Base-by-base conservation (phyloP, 306 rosid species). In the Sophora flavescens region DNA sequence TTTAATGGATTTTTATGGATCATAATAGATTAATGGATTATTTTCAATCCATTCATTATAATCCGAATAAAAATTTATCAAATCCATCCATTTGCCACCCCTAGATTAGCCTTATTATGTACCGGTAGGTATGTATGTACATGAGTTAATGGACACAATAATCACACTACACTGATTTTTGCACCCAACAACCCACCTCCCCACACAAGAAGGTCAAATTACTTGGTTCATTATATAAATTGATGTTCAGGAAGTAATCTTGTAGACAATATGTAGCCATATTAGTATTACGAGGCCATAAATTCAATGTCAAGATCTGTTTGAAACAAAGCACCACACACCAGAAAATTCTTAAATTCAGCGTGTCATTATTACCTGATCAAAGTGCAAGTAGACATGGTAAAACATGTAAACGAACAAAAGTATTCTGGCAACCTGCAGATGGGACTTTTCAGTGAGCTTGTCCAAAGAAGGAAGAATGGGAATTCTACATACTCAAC, bases 371-470 rank as follows among this genome's bases (percentile, higher is more conserved):
- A 62, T 80, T 86, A 95, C 99, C 99, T 95, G 96, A 81, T 91
- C 91, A 63, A 54, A 81, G 89, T 95, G 99, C 62, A 92, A 72
- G 96, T 90, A 91, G 58, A 90, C 91, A 28, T 95, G 99, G 76
- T 91, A 91, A 84, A 87, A 92, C 86, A 95, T 76, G 83, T 85
- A 95, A 18, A 88, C 39, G 76, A 95, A 95, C 85, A 95, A 75
- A 60, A 95, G 84, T 78, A 95, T 87, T 81, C 99, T 89, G 8
- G 99, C 97, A 78, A 91, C 93, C 99, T 95, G 97, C 86, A 79
- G 47, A 78, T 8, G 70, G 69, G 33, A 54, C 78, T 77, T 77
- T 53, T 77, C 42, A 8, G 80, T 57, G 57, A 67, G 77, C 64
- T 63, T 60, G 67, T 70, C 30, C 36, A 69, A 69, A 45, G 41